These are phyloP conservation scores for Naganishia cerealis DNA, from an alignment of 1,284 basidiomycete species.

Conservation along the genomic window DNA sequence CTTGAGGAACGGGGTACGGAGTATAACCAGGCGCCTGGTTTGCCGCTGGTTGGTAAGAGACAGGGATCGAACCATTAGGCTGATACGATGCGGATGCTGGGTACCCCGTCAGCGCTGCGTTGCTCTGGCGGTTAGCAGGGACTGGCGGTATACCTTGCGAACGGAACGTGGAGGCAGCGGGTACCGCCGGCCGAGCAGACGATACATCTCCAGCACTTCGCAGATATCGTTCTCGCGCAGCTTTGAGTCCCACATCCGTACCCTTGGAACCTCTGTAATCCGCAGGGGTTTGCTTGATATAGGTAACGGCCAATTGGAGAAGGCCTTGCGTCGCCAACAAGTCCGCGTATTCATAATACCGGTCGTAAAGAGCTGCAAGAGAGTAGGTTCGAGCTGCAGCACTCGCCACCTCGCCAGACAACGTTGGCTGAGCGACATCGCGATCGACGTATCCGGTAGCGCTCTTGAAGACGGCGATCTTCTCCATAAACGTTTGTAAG, in stretches of 20 bases:
- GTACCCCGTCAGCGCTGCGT: slow-evolving; percentile 13
- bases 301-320: slow-evolving; percentile 75
- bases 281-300: slow-evolving; percentile 75
- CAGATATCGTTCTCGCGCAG: slow-evolving; percentile 60
- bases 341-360: slow-evolving; percentile 94
- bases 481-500: slow-evolving; percentile 92
- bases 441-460: slow-evolving; percentile 84
- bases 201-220: slow-evolving; percentile 36
- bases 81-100: slow-evolving; percentile 22
- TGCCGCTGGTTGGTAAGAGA: slow-evolving; percentile 34
- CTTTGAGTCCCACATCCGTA: slow-evolving; percentile 60
- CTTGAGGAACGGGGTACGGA: slow-evolving; percentile 39
- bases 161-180: slow-evolving; percentile 36
- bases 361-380: slow-evolving; percentile 81
- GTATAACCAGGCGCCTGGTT: slow-evolving; percentile 34
- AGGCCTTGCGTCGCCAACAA: slow-evolving; percentile 86
- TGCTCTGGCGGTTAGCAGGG: slow-evolving; percentile 24
- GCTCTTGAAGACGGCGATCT: slow-evolving; percentile 88
- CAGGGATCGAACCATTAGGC: slow-evolving; percentile 14
- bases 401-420: slow-evolving; percentile 55
- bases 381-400: slow-evolving; percentile 71
- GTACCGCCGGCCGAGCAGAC: slow-evolving; percentile 42
- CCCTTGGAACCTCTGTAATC: slow-evolving; percentile 70
- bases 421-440: slow-evolving; percentile 63
- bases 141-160: slow-evolving; percentile 21